phyloP scores from a whole-genome alignment of 371 early-diverging fungal genomes.

The Batkoa obscura region DNA sequence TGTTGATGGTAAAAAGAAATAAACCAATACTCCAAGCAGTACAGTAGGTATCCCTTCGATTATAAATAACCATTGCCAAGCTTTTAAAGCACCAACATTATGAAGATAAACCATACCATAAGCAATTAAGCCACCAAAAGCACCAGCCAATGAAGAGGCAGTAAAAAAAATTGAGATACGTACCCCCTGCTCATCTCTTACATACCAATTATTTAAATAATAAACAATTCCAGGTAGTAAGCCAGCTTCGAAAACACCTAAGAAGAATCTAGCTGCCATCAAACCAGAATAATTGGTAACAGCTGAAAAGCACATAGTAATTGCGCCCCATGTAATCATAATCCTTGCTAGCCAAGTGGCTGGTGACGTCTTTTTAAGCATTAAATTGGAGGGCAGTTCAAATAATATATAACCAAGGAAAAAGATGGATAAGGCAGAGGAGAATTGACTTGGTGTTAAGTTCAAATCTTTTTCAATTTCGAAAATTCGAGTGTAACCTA shows the following conservation, averaged over 20 bases:
- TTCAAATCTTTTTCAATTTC: constrained; percentile 26
- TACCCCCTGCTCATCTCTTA: constrained; percentile 43
- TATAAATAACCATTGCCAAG: constrained; percentile 30
- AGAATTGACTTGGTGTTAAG: constrained; percentile 24
- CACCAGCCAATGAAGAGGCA: constrained; percentile 43
- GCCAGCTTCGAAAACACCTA: constrained; percentile 19
- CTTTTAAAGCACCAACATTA: constrained; percentile 18
- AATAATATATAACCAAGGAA: constrained; percentile 52
- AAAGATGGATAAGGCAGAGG: constrained; percentile 42
- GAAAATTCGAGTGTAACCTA: constrained; percentile 17
- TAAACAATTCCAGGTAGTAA: constrained; percentile 53
- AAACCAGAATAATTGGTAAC: constrained; percentile 22
- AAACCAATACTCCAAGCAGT: constrained; percentile 6
- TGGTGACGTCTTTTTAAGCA: constrained; percentile 5
- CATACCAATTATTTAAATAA: constrained; percentile 58
- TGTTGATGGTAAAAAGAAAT: not conserved
- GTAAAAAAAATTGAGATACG: constrained; percentile 48
- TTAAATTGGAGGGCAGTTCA: constrained; percentile 14
- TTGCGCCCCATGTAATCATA: constrained; percentile 37
- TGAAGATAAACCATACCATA: constrained; percentile 31
- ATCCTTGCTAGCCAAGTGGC: constrained; percentile 12
- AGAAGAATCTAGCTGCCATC: constrained; percentile 32
- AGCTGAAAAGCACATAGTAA: constrained; percentile 32
- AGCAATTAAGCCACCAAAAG: constrained; percentile 41
- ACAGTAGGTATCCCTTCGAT: constrained; percentile 7